A percentile compares a stretch with the other conserved stretches of the same genome.
phyloP scores from a whole-genome alignment of 75 land plant species.

The Cupressus sempervirens region DNA sequence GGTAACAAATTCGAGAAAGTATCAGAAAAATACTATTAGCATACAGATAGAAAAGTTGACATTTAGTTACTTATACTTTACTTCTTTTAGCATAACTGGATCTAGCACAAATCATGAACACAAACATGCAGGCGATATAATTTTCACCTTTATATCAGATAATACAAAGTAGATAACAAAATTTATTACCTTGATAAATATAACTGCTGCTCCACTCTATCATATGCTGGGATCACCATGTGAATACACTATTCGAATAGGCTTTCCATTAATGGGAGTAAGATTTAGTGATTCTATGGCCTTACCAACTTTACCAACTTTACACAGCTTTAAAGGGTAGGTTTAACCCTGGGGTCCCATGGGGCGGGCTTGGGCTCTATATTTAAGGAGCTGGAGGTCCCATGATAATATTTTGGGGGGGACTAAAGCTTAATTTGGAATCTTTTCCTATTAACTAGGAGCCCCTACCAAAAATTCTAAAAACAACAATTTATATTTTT shows the following conservation, averaged over 20 bases:
- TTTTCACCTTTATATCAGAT: constrained; percentile 20
- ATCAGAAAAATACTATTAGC: constrained; percentile 15
- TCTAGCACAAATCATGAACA: neutral
- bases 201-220: constrained; percentile 66
- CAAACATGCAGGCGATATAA: neutral
- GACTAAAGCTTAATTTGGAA: no score
- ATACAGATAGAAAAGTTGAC: neutral
- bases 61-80: neutral
- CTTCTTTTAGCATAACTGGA: neutral
- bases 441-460: no score
- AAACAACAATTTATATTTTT: no score
- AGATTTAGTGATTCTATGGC: constrained; percentile 74
- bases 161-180: constrained; percentile 22
- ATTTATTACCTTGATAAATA: constrained; percentile 67
- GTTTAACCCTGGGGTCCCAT: no score
- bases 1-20: constrained; percentile 72
- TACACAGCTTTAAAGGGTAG: neutral
- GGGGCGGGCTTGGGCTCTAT: no score
- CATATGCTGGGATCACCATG: constrained; percentile 67
- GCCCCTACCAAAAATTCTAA: no score
- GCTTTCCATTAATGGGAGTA: constrained; percentile 57
- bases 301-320: constrained; percentile 37
- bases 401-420: no score
- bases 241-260: constrained; percentile 77
- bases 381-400: neutral